Evolutionary conservation across 108 stramenopile species (phyloP).

Genomic region (Mayamaea pseudoterrestris): DNA sequence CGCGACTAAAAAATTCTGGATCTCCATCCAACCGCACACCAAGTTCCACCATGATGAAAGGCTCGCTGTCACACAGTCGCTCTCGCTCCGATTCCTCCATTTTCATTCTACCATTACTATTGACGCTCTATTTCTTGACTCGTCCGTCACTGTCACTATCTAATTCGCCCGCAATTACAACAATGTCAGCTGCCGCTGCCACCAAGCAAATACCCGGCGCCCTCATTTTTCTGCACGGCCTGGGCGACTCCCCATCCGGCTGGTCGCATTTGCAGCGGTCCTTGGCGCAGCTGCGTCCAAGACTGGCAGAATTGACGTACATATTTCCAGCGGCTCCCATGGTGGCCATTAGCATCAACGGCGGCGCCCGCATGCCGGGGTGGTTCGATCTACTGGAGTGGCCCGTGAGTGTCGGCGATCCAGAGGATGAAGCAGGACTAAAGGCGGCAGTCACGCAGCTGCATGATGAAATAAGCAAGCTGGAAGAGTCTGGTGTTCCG

Average conservation of each 20-base stretch:
- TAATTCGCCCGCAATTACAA: too few relatives aligned
- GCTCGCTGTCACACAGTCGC: too few relatives aligned
- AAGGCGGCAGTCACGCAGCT: slow-evolving; percentile 27
- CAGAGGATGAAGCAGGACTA: slow-evolving; percentile 48
- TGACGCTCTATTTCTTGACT: too few relatives aligned
- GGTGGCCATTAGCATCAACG: slow-evolving; percentile 69
- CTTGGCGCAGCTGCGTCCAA: slow-evolving; percentile 36
- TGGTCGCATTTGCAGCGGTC: slow-evolving; percentile 42
- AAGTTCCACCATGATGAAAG: too few relatives aligned
- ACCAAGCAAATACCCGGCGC: too few relatives aligned
- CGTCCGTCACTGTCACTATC: too few relatives aligned
- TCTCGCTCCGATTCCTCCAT: too few relatives aligned
- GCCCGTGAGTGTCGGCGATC: slow-evolving; percentile 58
- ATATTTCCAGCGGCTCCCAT: slow-evolving; percentile 73
- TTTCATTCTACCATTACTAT: too few relatives aligned
- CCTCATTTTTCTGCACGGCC: slow-evolving; percentile 66
- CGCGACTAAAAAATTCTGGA: too few relatives aligned
- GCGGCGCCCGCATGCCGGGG: slow-evolving; percentile 65
- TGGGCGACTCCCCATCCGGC: slow-evolving; percentile 66
- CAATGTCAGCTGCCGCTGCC: too few relatives aligned
- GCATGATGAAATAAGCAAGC: slow-evolving; percentile 22
- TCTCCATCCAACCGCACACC: too few relatives aligned
- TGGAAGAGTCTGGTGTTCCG: slow-evolving; percentile 36
- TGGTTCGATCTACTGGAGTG: slow-evolving; percentile 85
- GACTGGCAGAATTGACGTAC: slow-evolving; percentile 40